Percentiles rank a stretch among this genome's conserved stretches.
These are phyloP conservation scores for Vanilla planifolia DNA, from an alignment of 106 monocot genomes.

Conservation along the genomic window DNA sequence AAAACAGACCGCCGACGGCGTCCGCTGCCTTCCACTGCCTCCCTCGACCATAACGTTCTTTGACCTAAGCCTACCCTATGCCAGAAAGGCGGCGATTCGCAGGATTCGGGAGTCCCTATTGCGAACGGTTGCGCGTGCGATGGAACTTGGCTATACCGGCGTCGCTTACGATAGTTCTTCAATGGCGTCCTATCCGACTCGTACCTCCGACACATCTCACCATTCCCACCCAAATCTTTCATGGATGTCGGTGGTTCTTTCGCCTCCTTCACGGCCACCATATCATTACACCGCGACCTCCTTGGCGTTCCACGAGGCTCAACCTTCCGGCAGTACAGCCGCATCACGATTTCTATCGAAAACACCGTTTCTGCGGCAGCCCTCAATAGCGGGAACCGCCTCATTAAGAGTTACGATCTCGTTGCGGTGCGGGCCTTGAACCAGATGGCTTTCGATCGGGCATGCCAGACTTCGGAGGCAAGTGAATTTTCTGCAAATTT, in stretches of 20 bases:
- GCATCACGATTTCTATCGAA: slow-evolving; percentile 39
- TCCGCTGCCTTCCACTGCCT: neutral
- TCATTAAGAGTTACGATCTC: slow-evolving; percentile 63
- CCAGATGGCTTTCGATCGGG: slow-evolving; percentile 59
- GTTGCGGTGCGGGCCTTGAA: slow-evolving; percentile 58
- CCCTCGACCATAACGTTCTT: slow-evolving; percentile 60
- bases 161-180: slow-evolving; percentile 64
- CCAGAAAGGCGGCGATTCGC: slow-evolving; percentile 13
- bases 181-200: slow-evolving; percentile 60
- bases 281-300: slow-evolving; percentile 33
- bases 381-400: slow-evolving; percentile 29
- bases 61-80: slow-evolving; percentile 70
- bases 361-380: slow-evolving; percentile 9
- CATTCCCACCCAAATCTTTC: slow-evolving; percentile 43
- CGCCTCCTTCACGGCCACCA: slow-evolving; percentile 27
- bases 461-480: slow-evolving; percentile 65
- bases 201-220: slow-evolving; percentile 45
- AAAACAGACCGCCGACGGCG: no score
- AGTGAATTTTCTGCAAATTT: no score
- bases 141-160: slow-evolving; percentile 80
- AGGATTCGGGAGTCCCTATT: slow-evolving; percentile 27
- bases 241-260: slow-evolving; percentile 27
- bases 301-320: slow-evolving; percentile 22
- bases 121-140: slow-evolving; percentile 34
- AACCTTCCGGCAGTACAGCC: slow-evolving; percentile 50